Evolutionary conservation across 1,284 basidiomycete species (phyloP), one percentile per base, ranked within the genome.

Genomic region (Ceratobasidium sp.): DNA sequence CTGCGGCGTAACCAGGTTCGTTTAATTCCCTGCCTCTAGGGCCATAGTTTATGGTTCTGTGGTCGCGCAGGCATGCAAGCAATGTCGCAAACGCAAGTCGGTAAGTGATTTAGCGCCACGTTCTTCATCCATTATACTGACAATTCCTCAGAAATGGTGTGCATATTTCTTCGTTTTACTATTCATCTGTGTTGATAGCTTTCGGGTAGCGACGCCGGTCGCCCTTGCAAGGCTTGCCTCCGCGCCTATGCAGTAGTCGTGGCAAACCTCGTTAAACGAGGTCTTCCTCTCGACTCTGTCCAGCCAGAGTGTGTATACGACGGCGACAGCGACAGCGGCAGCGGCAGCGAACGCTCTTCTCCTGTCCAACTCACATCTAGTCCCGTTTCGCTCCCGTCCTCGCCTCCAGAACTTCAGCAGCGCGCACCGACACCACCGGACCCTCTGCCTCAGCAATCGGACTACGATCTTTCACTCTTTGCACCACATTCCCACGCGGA

Each of bases 11-110:
- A 69, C 39, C 66, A 69, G 53, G 66, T 69, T 8, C 6, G 54
- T 41, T 24, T 11, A 9, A n/a, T 53, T 11, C 22, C 22, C 19
- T 24, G 11, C n/a, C 16, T n/a, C 48, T 31, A 1, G 1, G 27
- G 27, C 41, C 24, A 46, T 14, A 9, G 46, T 24, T 58, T 11
- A 43, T 41, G 19, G 5, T 11, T 53, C 7, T n/a, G 5, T 29
- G 8, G 24, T 53, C n/a, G n/a, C 29, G 5, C 53, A 69, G 66
- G 66, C 66, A 29, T 69, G 66, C 48, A 29, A 37, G 24, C 66
- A 69, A 69, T 69, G 66, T 69, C 66, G 66, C 24, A 69, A 69
- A 54, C 66, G 66, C 4, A 69, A 69, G 39, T 56, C 53, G 66
- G 66, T 69, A 39, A 39, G 53, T 58, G 2, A 27, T 24, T 41